These are phyloP conservation scores for Mortierella antarctica DNA, from an alignment of 192 early-diverging fungal genomes.

Conservation along the genomic window DNA sequence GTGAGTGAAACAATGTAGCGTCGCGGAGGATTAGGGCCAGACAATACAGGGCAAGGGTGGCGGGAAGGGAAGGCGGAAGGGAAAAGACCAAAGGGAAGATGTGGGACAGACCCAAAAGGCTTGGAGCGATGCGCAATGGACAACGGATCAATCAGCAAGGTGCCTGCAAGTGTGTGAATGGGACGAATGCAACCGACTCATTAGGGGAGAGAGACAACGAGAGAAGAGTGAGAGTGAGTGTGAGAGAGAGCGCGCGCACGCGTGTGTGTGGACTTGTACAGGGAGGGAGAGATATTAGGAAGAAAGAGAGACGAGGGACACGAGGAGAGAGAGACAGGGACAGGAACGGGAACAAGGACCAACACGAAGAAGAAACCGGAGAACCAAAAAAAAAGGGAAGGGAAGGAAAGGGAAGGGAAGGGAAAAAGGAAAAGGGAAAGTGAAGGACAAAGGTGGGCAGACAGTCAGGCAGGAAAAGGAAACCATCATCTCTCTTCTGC, in stretches of 20 bases:
- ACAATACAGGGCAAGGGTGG: background rate
- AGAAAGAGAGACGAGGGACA: conserved; percentile 5
- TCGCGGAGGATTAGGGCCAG: background rate
- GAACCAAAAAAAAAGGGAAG: background rate
- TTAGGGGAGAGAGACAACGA: background rate
- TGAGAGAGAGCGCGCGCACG: background rate
- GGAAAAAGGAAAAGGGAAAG: background rate
- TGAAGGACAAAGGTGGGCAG: background rate
- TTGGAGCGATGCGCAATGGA: no score
- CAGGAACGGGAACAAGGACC: conserved; percentile 2
- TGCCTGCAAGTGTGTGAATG: no score
- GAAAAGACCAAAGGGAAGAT: background rate
- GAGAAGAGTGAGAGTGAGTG: background rate
- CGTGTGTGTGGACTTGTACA: background rate
- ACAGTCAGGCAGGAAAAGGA: no score
- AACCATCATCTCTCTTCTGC: no score
- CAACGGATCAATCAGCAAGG: no score
- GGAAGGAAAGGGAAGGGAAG: conserved; percentile 1
- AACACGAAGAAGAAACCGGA: background rate
- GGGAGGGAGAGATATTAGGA: background rate
- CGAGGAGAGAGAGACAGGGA: background rate
- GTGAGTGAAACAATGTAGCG: background rate
- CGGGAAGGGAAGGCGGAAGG: background rate
- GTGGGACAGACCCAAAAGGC: background rate
- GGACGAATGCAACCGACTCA: no score